Evolutionary conservation across 1,284 basidiomycete species (phyloP), one percentile per base, ranked within the genome.

Genomic region (Cutaneotrichosporon sp.): DNA sequence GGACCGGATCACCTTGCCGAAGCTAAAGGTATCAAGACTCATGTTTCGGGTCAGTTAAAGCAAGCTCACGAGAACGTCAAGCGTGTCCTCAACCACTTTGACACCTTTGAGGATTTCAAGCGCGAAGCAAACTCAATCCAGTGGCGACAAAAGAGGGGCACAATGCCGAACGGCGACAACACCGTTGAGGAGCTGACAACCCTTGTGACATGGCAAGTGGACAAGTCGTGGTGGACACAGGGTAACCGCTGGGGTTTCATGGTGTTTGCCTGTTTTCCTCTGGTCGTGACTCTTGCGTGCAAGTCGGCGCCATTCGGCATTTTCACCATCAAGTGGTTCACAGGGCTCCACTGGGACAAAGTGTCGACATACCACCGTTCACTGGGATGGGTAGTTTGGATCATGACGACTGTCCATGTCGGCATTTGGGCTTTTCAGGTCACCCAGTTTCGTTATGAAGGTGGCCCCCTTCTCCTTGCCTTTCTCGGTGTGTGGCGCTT

Each of bases 301-400:
- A 91, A 90, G 70, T 80, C 86, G 4, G 83, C 86, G 12, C 90
- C 90, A 0, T 86, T 90, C 64, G 88, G 87, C 41, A 66, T 90
- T 42, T 82, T 90, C 63, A 83, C 88, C 17, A 77, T 85, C 22
- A 81, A 83, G 0, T 81, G 81, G 59, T 78, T 86, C 56, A 81
- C 83, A 18, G 83, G 86, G 45, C 70, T 88, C 34, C 81, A 84
- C 61, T 86, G 87, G 64, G 89, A 92, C 77, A 87, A 88, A 64
- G 81, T 90, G 23, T 77, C 81, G 4, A 80, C 82, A 69, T 75
- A 88, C 9, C 88, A 89, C 74, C 81, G 83, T 40, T 87, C 84
- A 80, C 77, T 80, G 8, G 90, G 85, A 3, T 78, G 87, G 52
- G 74, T 90, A 36, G 79, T 90, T 26, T 92, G 85, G 83, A 70